phyloP scores from a whole-genome alignment of 2,329 filamentous ascomycete genomes.

The Ceratocystis albifundus region DNA sequence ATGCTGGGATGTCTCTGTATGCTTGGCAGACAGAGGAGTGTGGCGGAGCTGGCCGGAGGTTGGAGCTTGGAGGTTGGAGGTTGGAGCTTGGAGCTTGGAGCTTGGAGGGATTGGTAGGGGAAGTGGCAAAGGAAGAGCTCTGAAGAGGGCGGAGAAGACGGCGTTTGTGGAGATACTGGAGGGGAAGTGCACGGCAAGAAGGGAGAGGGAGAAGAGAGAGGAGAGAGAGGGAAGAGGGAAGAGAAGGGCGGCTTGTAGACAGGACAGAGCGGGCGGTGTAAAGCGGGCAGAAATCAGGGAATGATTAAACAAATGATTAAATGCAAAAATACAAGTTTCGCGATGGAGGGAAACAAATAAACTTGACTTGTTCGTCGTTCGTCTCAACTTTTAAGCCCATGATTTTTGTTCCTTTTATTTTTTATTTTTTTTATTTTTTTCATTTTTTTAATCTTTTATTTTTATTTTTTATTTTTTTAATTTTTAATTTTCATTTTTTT shows the following conservation, averaged over 20 bases:
- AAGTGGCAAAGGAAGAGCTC: background rate
- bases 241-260: background rate
- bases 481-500: background rate
- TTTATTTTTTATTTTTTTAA: background rate
- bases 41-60: constrained; percentile 8
- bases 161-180: too few species aligned
- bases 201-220: background rate
- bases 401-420: background rate
- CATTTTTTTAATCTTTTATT: background rate
- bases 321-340: constrained; percentile 2
- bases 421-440: background rate
- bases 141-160: too few species aligned
- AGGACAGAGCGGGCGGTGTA: background rate
- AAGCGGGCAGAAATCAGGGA: background rate
- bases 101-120: background rate
- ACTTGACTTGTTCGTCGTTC: background rate
- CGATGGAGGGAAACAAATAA: background rate
- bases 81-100: background rate
- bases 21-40: too few species aligned
- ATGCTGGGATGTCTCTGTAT: background rate
- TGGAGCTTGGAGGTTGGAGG: background rate
- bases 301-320: constrained; percentile 13
- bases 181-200: background rate
- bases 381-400: background rate
- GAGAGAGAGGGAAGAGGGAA: too few species aligned